phyloP scores from a whole-genome alignment of 139 green algal genomes.

The Coccomyxa sp. region DNA sequence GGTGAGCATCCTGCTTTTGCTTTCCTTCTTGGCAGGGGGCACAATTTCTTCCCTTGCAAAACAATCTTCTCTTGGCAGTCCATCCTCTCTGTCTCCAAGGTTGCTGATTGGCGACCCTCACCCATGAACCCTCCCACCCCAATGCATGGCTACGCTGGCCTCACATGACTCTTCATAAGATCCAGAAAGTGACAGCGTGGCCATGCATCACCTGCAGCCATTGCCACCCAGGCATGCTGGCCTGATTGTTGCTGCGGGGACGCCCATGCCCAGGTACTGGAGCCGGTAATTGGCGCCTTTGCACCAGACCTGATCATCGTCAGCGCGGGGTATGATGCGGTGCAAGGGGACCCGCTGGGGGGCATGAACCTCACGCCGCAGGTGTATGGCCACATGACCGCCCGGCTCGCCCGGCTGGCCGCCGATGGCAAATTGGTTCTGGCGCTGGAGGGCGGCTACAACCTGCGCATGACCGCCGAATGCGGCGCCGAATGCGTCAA shows the following conservation, averaged over 20 bases:
- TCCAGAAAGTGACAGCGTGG: too few species aligned
- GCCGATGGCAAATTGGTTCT: constrained; percentile 32
- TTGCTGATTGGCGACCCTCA: too few species aligned
- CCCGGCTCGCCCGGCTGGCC: constrained; percentile 47
- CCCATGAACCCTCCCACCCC: not conserved
- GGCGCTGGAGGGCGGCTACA: constrained; percentile 77
- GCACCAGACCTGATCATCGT: constrained; percentile 63
- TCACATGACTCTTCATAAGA: too few species aligned
- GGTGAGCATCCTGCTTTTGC: not conserved
- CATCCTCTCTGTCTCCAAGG: not conserved
- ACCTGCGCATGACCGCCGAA: constrained; percentile 56
- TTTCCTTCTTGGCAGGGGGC: not conserved
- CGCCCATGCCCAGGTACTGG: constrained; percentile 40
- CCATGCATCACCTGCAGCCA: too few species aligned
- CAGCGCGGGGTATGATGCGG: constrained; percentile 42
- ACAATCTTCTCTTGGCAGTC: not conserved
- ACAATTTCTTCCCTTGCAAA: not conserved
- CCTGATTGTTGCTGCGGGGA: too few species aligned
- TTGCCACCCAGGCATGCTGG: too few species aligned
- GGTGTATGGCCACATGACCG: constrained; percentile 61
- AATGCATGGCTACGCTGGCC: not conserved
- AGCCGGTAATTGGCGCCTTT: constrained; percentile 64
- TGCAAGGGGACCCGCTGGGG: constrained; percentile 47
- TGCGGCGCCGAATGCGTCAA: constrained; percentile 58
- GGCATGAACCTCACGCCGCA: constrained; percentile 29